phyloP scores from a whole-genome alignment of 345 rosid genomes.

The Noccaea bulbosa region DNA sequence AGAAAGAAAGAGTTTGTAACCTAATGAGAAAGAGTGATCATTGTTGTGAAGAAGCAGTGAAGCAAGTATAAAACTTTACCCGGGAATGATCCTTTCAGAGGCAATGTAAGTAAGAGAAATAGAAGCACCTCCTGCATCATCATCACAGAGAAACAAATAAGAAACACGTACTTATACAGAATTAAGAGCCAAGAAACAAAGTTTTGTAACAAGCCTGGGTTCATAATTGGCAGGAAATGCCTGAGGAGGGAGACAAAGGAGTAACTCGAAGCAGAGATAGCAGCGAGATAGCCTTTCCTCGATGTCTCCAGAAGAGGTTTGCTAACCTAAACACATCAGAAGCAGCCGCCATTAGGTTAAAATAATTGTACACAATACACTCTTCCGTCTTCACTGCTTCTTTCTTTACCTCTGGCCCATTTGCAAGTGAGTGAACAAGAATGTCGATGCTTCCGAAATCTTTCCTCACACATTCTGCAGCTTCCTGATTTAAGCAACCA shows the following conservation, averaged over 20 bases:
- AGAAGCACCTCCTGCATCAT: conserved; percentile 84
- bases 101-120: conserved; percentile 94
- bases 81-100: conserved; percentile 92
- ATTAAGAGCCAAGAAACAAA: background rate
- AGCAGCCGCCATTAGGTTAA: conserved; percentile 10
- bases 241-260: conserved; percentile 83
- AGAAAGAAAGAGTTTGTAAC: conserved; percentile 6
- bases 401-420: conserved; percentile 84
- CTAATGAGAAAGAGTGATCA: conserved; percentile 12
- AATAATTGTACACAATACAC: background rate
- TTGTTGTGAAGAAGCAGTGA: background rate
- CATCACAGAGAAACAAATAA: conserved; percentile 20
- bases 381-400: background rate
- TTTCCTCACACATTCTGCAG: conserved; percentile 77
- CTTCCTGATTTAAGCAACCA: conserved; percentile 62
- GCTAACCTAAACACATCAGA: conserved; percentile 58
- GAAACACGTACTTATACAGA: background rate
- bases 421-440: conserved; percentile 95
- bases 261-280: conserved; percentile 93
- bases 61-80: conserved; percentile 50
- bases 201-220: conserved; percentile 62
- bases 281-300: conserved; percentile 92
- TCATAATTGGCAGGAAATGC: conserved; percentile 93
- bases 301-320: conserved; percentile 95
- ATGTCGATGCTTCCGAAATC: conserved; percentile 94